A percentile compares a stretch with the other conserved stretches of the same genome.
Evolutionary conservation across 768 basidiomycete species (phyloP).

Genomic region (Leucosporidium yakuticum): DNA sequence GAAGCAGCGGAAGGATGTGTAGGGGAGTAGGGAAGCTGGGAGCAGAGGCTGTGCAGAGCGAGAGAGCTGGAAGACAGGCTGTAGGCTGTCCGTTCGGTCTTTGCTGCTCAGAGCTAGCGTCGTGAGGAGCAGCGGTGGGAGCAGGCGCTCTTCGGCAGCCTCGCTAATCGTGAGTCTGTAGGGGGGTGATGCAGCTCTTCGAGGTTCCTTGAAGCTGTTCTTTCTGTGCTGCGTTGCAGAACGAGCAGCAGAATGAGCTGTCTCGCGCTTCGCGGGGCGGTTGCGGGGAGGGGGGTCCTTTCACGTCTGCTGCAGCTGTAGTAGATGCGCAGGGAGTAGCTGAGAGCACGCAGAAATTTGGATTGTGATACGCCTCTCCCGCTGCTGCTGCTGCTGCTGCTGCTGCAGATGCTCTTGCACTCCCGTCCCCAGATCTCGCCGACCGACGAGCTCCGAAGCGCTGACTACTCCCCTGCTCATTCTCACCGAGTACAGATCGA

Average conservation of each 20-base stretch:
- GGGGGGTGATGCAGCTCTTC: no score
- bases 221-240: neutral
- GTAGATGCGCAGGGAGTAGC: neutral
- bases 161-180: no score
- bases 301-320: no score
- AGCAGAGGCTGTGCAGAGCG: no score
- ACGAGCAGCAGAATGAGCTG: no score
- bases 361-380: neutral
- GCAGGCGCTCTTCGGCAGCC: no score
- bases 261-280: neutral
- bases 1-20: no score
- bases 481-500: constrained; percentile 53
- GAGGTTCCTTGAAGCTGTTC: no score
- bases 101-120: neutral
- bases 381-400: neutral
- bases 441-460: neutral
- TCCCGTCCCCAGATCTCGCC: constrained; percentile 7
- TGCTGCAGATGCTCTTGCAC: constrained; percentile 25
- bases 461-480: no score
- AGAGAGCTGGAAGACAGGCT: no score
- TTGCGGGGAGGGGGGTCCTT: no score
- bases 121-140: constrained; percentile 15
- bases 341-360: no score
- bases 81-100: neutral
- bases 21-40: neutral